Percentiles rank a stretch among this genome's conserved stretches.
Conservation (phyloP, 257 asterid species). For the Gynochthodes officinalis region DNA sequence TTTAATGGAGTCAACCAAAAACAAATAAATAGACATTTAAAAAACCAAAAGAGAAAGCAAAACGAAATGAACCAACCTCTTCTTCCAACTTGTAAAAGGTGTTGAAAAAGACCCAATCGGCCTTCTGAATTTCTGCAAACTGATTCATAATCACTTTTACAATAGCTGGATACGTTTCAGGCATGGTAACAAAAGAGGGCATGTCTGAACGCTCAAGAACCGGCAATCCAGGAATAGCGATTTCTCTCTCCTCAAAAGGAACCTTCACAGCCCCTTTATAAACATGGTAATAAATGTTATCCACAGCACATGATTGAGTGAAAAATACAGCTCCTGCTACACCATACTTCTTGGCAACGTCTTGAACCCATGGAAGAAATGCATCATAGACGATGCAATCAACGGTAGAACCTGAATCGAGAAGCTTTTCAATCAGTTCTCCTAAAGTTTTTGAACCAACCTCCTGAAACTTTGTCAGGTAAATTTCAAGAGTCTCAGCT, state of each 20-base stretch:
- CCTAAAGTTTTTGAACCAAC: constrained; percentile 29
- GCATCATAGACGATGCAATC: constrained; percentile 21
- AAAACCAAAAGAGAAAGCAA: too few relatives aligned
- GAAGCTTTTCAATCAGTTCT: constrained; percentile 28
- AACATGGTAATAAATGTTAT: constrained; percentile 17
- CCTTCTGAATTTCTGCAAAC: constrained; percentile 24
- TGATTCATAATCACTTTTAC: constrained; percentile 10
- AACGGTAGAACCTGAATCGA: constrained; percentile 20
- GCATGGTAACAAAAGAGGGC: constrained; percentile 5
- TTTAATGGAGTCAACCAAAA: too few relatives aligned
- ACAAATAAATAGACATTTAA: too few relatives aligned
- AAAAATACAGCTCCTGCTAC: constrained; percentile 14
- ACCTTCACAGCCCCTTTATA: constrained; percentile 1
- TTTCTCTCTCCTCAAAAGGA: not conserved
- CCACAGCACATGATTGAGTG: constrained; percentile 20
- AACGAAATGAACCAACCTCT: constrained; percentile 17
- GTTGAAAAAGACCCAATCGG: constrained; percentile 38
- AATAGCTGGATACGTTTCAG: not conserved
- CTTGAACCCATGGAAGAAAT: constrained; percentile 21
- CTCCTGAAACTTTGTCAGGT: constrained; percentile 14
- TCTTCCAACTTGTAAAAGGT: constrained; percentile 35
- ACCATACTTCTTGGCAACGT: constrained; percentile 10
- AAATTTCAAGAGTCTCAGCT: constrained; percentile 22
- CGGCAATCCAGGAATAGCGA: not conserved
- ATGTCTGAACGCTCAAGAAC: not conserved